Conservation (phyloP, 2,329 filamentous ascomycete species). For the Sphaerostilbella broomeana region DNA sequence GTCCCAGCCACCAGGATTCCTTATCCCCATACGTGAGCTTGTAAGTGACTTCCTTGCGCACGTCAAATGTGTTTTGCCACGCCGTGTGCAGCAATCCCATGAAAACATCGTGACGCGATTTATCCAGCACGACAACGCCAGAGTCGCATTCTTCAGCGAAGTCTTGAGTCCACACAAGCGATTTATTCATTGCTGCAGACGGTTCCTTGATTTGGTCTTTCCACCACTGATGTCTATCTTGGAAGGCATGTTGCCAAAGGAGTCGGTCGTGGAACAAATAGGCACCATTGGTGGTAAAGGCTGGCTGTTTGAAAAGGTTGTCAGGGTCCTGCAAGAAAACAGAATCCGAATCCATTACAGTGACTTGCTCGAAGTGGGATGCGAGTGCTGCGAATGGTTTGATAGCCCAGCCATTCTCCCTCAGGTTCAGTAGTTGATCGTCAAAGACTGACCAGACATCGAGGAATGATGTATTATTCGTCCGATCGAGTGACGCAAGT, state of each 20-base stretch:
- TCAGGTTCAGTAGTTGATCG: slow-evolving; percentile 24
- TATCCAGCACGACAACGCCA: slow-evolving; percentile 36
- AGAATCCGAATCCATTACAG: slow-evolving; percentile 34
- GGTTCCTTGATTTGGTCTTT: slow-evolving; percentile 30
- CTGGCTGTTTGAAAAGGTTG: slow-evolving; percentile 25
- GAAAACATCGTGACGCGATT: slow-evolving; percentile 30
- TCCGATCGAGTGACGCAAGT: slow-evolving; percentile 17
- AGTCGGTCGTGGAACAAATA: slow-evolving; percentile 38
- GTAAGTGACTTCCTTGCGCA: slow-evolving; percentile 36
- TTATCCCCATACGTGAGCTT: slow-evolving; percentile 38
- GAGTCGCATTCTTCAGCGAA: slow-evolving; percentile 38
- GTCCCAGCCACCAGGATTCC: slow-evolving; percentile 40
- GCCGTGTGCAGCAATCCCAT: slow-evolving; percentile 34
- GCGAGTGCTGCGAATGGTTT: slow-evolving; percentile 36
- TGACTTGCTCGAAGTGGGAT: slow-evolving; percentile 30
- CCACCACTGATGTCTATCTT: slow-evolving; percentile 32
- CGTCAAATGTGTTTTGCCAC: slow-evolving; percentile 38
- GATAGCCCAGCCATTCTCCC: slow-evolving; percentile 32
- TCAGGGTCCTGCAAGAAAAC: slow-evolving; percentile 33
- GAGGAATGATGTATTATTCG: slow-evolving; percentile 24
- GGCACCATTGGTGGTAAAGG: slow-evolving; percentile 27
- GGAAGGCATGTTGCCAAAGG: slow-evolving; percentile 30
- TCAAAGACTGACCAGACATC: slow-evolving; percentile 29
- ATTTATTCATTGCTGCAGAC: slow-evolving; percentile 26
- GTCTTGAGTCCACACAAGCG: slow-evolving; percentile 32